Conservation (phyloP, 768 basidiomycete species). For the Mrakia frigida region DNA sequence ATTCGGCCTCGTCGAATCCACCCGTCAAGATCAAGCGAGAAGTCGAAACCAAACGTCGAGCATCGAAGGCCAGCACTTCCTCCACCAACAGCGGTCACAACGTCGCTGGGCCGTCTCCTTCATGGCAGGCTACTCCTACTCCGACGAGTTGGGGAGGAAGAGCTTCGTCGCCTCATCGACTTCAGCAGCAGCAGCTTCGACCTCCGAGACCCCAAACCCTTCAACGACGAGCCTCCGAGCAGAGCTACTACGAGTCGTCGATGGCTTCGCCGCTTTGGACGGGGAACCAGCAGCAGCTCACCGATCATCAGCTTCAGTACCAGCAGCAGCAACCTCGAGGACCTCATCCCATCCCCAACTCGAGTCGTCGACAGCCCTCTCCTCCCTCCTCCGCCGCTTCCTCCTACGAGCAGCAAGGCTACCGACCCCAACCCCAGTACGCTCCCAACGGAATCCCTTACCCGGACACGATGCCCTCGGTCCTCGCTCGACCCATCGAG, state of each 20-base stretch:
- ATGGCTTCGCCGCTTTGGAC: background rate
- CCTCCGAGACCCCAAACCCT: background rate
- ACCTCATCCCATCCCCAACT: background rate
- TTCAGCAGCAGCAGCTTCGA: background rate
- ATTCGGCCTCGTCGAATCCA: background rate
- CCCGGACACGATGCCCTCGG: background rate
- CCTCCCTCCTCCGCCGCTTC: background rate
- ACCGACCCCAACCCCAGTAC: background rate
- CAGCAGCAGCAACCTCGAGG: slow-evolving; percentile 8
- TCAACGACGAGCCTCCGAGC: slow-evolving; percentile 4
- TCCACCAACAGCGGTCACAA: background rate
- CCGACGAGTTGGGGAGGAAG: background rate
- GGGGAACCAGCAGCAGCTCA: background rate
- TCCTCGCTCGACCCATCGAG: slow-evolving; percentile 6
- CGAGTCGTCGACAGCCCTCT: background rate
- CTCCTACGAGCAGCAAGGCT: slow-evolving; percentile 1
- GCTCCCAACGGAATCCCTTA: background rate
- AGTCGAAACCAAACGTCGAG: background rate
- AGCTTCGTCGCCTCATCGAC: background rate
- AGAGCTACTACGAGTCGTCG: slow-evolving; percentile 1
- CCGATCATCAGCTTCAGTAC: background rate
- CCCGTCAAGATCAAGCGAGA: background rate
- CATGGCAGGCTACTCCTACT: background rate
- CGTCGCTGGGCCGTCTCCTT: background rate
- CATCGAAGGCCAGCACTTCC: slow-evolving; percentile 6